A percentile compares a stretch with the other conserved stretches of the same genome.
phyloP scores from a whole-genome alignment of 2,329 filamentous ascomycete species.

The Fusarium nisikadoi region DNA sequence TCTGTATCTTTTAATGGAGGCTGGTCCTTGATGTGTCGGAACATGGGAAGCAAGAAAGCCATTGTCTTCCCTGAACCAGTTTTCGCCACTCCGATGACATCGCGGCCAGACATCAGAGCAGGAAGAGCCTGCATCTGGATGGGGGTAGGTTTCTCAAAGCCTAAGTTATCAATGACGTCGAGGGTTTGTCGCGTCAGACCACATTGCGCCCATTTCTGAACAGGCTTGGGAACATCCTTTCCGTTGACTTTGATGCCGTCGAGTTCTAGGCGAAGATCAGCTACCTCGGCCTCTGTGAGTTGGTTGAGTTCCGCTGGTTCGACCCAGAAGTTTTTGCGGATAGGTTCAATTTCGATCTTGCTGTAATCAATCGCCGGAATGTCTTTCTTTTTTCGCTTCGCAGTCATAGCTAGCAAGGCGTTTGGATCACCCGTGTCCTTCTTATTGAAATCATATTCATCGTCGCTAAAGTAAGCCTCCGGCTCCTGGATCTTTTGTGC shows the following conservation, averaged over 20 bases:
- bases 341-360: slow-evolving; percentile 85
- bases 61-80: slow-evolving; percentile 98
- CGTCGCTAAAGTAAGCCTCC: slow-evolving; percentile 88
- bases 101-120: slow-evolving; percentile 93
- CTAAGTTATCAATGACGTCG: slow-evolving; percentile 83
- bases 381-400: slow-evolving; percentile 91
- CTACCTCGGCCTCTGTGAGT: slow-evolving; percentile 86
- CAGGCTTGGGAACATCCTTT: slow-evolving; percentile 88
- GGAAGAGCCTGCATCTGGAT: slow-evolving; percentile 97
- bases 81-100: slow-evolving; percentile 96
- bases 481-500: slow-evolving; percentile 72
- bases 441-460: slow-evolving; percentile 72
- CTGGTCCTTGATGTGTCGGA: slow-evolving; percentile 97
- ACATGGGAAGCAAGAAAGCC: slow-evolving; percentile 95
- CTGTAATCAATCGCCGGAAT: slow-evolving; percentile 87
- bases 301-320: slow-evolving; percentile 86
- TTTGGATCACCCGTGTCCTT: slow-evolving; percentile 60
- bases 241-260: slow-evolving; percentile 96
- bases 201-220: slow-evolving; percentile 96
- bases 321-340: slow-evolving; percentile 94
- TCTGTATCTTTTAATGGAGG: slow-evolving; percentile 82
- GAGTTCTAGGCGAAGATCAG: slow-evolving; percentile 83
- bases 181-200: slow-evolving; percentile 87
- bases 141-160: slow-evolving; percentile 88
- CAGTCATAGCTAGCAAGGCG: slow-evolving; percentile 63